Evolutionary conservation across 345 rosid species (phyloP), one percentile per base, ranked within the genome.

Genomic region (Ceriops decandra): DNA sequence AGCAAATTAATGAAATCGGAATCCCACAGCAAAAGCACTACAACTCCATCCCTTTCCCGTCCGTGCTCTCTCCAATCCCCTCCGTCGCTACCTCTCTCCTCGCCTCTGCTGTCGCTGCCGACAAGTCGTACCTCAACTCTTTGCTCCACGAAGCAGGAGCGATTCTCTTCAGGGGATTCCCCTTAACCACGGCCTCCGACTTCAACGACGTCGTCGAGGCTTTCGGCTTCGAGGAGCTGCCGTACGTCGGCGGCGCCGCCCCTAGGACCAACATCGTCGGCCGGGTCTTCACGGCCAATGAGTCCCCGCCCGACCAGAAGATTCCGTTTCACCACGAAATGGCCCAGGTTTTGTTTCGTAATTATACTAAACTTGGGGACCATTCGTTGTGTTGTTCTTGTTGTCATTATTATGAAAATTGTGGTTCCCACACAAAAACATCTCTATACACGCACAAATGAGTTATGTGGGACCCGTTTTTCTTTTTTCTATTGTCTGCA

Each of bases 301-400:
- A 93, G 66, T 88, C 97, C 62, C 97, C 97, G 0, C 91, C 92
- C n/a, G 92, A 91, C 42, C 95, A 91, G 76, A 89, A 89, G 70
- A 93, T 93, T 51, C 91, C 88, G 16, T 93, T 91, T 67, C 96
- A 93, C 82, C 98, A 93, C 57, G 97, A 93, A 73, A 90, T 93
- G 98, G 91, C 93, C 63, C 98, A 89, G 93, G 98, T 85, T n/a
- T 8, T 28, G 35, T 36, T 2, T 21, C 31, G 19, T 11, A 11
- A 42, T 42, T 42, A 42, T 15, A 0, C 16, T 42, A 9, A 42
- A 42, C 1, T 42, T 11, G 17, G 19, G 19, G 49, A 5, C 19
- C 49, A 42, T 3, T 3, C 13, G 17, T 42, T 42, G 49, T 11
- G 17, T 42, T 42, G 4, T 10, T 9, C 2, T 10, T 38, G 10